These are phyloP conservation scores for Fusarium poae DNA, from an alignment of 2,329 filamentous ascomycete species.

Conservation along the genomic window DNA sequence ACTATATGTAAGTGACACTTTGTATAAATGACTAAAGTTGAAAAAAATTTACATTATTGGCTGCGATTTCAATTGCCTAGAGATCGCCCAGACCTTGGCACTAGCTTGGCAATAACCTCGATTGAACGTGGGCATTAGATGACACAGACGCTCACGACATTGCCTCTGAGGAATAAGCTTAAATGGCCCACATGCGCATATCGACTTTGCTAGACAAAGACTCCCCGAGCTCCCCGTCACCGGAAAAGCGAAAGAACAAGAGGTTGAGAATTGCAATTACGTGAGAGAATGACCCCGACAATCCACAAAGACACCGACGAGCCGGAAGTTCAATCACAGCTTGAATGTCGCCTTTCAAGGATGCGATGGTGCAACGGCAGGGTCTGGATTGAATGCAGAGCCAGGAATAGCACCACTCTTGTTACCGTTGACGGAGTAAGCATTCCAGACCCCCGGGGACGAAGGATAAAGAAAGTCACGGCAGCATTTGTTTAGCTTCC, in stretches of 20 bases:
- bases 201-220: neutral
- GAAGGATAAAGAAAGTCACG: neutral
- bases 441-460: constrained; percentile 20
- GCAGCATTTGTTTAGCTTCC: neutral
- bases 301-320: constrained; percentile 20
- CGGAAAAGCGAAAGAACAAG: neutral
- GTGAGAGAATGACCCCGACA: neutral
- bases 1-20: neutral
- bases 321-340: constrained; percentile 21
- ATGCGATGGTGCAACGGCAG: constrained; percentile 38
- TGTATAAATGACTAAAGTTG: neutral
- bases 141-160: constrained; percentile 3
- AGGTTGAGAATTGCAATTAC: neutral
- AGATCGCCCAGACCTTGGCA: constrained; percentile 43
- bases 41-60: constrained; percentile 23
- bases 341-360: constrained; percentile 40
- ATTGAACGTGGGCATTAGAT: constrained; percentile 22
- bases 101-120: constrained; percentile 38
- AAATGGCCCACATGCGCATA: constrained; percentile 24
- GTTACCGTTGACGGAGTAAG: constrained; percentile 1
- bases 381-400: constrained; percentile 6
- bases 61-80: constrained; percentile 27
- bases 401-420: constrained; percentile 27
- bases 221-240: constrained; percentile 39
- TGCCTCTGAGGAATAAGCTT: constrained; percentile 41